Conservation (phyloP, 2,329 filamentous ascomycete genomes). For the Ophiostoma ulmi region DNA sequence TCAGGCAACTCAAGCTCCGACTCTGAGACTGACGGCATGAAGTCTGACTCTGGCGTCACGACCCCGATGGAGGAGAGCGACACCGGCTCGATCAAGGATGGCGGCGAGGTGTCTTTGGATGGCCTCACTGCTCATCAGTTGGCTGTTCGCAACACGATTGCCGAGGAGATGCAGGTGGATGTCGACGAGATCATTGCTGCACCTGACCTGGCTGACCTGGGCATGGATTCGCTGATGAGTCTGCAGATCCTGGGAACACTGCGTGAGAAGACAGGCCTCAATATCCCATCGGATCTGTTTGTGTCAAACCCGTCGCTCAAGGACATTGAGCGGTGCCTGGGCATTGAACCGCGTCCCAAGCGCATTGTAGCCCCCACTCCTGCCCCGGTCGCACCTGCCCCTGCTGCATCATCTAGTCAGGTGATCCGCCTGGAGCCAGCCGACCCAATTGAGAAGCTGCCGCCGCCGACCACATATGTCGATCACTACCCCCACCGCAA, state of each 20-base stretch:
- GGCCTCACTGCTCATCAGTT: constrained; percentile 41
- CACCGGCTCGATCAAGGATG: constrained; percentile 42
- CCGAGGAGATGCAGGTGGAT: constrained; percentile 67
- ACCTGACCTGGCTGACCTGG: constrained; percentile 51
- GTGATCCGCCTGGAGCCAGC: constrained; percentile 30
- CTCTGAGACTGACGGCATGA: constrained; percentile 44
- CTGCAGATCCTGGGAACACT: constrained; percentile 52
- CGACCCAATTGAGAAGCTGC: constrained; percentile 43
- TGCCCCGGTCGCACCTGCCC: constrained; percentile 28
- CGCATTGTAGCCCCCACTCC: constrained; percentile 15
- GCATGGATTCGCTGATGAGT: constrained; percentile 56
- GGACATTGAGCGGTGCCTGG: constrained; percentile 61
- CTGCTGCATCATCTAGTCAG: background rate
- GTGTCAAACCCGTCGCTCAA: constrained; percentile 57
- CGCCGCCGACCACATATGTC: constrained; percentile 35
- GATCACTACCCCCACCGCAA: constrained; percentile 48
- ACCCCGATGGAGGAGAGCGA: constrained; percentile 51
- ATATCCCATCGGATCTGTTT: constrained; percentile 56
- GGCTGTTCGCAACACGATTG: constrained; percentile 60
- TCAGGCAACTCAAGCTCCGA: constrained; percentile 39
- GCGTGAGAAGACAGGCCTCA: constrained; percentile 49
- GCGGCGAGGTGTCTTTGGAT: constrained; percentile 38
- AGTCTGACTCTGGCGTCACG: constrained; percentile 48
- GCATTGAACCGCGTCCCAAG: constrained; percentile 40
- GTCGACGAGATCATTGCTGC: constrained; percentile 56